Evolutionary conservation across 805 yeast species (phyloP).

Genomic region (Starmerella bombi): DNA sequence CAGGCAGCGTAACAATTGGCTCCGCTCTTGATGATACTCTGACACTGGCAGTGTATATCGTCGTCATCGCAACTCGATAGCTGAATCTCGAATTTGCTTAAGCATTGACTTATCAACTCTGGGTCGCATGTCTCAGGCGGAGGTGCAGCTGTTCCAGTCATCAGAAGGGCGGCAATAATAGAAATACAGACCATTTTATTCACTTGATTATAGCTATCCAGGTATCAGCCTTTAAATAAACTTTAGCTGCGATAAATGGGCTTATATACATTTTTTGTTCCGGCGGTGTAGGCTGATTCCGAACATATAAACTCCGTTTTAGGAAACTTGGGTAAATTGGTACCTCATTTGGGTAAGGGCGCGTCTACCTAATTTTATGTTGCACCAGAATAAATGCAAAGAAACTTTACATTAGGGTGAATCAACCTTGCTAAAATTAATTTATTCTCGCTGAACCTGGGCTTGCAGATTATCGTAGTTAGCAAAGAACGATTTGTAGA

Average conservation of each 20-base stretch:
- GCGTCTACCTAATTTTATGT: neutral
- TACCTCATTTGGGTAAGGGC: neutral
- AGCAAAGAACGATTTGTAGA: slow-evolving; percentile 50
- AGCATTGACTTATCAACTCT: slow-evolving; percentile 11
- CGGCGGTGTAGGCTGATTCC: neutral
- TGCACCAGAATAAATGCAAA: too few relatives aligned
- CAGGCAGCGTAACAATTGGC: slow-evolving; percentile 20
- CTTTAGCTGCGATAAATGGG: too few relatives aligned
- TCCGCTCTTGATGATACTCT: slow-evolving; percentile 11
- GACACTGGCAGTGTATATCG: slow-evolving; percentile 18
- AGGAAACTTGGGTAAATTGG: neutral
- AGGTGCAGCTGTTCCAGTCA: slow-evolving; percentile 2
- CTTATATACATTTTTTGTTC: too few relatives aligned
- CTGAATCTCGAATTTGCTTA: slow-evolving; percentile 10
- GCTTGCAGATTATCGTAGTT: too few relatives aligned
- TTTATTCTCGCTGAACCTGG: too few relatives aligned
- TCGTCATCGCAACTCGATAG: slow-evolving; percentile 13
- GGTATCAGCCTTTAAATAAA: too few relatives aligned
- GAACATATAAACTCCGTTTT: neutral
- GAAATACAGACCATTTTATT: neutral
- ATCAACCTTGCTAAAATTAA: too few relatives aligned
- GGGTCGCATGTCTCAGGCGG: slow-evolving; percentile 17
- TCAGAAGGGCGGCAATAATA: neutral
- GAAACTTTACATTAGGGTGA: too few relatives aligned
- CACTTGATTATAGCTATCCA: neutral